Evolutionary conservation across 1,284 basidiomycete species (phyloP), one percentile per base, ranked within the genome.

Genomic region (Coniferiporia sulphurascens): DNA sequence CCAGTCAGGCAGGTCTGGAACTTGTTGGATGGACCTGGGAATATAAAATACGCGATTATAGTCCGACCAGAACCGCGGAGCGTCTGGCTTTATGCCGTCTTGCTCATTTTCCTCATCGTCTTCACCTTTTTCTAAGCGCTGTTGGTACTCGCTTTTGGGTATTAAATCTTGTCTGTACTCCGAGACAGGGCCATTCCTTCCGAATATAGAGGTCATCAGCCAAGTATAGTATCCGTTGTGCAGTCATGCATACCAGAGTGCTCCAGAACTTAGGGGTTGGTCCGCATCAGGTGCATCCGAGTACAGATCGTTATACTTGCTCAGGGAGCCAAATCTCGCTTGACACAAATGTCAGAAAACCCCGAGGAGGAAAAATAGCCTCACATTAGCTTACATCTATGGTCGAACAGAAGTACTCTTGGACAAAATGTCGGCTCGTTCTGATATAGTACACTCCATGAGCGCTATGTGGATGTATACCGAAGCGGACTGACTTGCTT

Each of bases 31-130:
- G 10, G 84, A 82, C 61, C 82, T 79, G 17, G 86, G 86, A 62
- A 80, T 74, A 67, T 85, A 86, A 69, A 79, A 85, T 21, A 89
- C 78, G 34, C 86, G 84, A 64, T 76, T 87, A 65, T 83, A 90
- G 71, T 92, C 89, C 2, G 89, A 89, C 89, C 89, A 92, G 67
- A 80, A 89, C 63, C 83, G 78, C 61, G 87, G 72, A n/a, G 77
- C 68, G 48, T 19, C 35, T 27, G 69, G 63, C 22, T 46, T 54
- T 15, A 8, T 41, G 38, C 50, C 61, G 57, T 59, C 64, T 54
- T 64, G 61, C 35, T 68, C 66, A 48, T 64, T 63, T 34, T 67
- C 66, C n/a, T 63, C 64, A 9, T 72, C 69, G 10, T 66, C 70
- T 54, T 74, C 69, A 2, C 63, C 66, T 15, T 55, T 43, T 36